Evolutionary conservation across 2,329 filamentous ascomycete species (phyloP).

Genomic region (Leptosphaerulina australis): DNA sequence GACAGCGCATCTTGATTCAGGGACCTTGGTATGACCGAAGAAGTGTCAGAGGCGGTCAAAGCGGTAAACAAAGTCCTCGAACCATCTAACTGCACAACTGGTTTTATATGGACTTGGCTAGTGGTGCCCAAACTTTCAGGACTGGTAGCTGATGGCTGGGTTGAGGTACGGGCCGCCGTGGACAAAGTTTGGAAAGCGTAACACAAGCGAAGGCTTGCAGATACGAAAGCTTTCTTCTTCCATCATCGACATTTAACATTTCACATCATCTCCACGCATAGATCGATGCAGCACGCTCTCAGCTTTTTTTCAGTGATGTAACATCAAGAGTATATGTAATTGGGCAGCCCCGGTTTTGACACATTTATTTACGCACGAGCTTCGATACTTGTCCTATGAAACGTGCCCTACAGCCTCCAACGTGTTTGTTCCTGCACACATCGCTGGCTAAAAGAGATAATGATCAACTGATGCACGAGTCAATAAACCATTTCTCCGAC

Average conservation of each 20-base stretch:
- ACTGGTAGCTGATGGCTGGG: not conserved
- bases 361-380: constrained; percentile 1
- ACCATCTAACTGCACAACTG: constrained; percentile 3
- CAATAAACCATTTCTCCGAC: not conserved
- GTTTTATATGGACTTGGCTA: not conserved
- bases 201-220: constrained; percentile 3
- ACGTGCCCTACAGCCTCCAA: constrained; percentile 3
- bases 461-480: constrained; percentile 8
- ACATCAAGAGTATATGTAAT: not conserved
- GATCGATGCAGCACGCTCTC: not conserved
- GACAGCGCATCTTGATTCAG: constrained; percentile 3
- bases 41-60: constrained; percentile 3
- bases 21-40: constrained; percentile 3
- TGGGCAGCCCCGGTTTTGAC: not conserved
- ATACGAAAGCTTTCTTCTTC: constrained; percentile 8
- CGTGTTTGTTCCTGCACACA: constrained; percentile 7
- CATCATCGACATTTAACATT: not conserved
- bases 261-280: not conserved
- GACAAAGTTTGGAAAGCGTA: constrained; percentile 11
- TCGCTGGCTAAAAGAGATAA: constrained; percentile 6
- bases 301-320: not conserved
- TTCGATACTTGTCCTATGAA: not conserved
- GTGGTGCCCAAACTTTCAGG: constrained; percentile 14
- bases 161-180: constrained; percentile 14
- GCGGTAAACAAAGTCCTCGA: constrained; percentile 5